These are phyloP conservation scores for Oemleria cerasiformis DNA, from an alignment of 306 rosid genomes.

Conservation along the genomic window DNA sequence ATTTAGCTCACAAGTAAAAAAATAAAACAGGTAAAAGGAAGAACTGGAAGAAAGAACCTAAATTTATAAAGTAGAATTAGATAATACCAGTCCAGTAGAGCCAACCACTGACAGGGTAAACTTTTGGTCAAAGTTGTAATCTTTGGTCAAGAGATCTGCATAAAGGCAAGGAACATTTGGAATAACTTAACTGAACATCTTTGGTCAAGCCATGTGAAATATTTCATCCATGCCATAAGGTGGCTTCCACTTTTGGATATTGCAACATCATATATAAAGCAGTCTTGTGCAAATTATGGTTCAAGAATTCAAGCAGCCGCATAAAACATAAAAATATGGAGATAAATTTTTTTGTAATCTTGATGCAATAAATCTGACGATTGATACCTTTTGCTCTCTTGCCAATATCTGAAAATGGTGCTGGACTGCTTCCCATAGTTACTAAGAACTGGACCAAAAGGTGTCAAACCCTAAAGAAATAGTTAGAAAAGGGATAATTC, in stretches of 20 bases:
- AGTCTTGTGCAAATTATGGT: neutral
- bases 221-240: neutral
- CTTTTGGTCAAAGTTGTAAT: slow-evolving; percentile 83
- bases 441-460: slow-evolving; percentile 20
- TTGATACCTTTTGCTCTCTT: slow-evolving; percentile 76
- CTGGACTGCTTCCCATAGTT: slow-evolving; percentile 77
- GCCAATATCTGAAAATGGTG: slow-evolving; percentile 85
- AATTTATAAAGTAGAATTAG: slow-evolving; percentile 15
- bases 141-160: slow-evolving; percentile 86
- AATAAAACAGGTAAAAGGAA: slow-evolving; percentile 7
- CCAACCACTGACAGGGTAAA: slow-evolving; percentile 63
- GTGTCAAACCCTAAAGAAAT: slow-evolving; percentile 26
- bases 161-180: neutral
- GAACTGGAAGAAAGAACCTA: slow-evolving; percentile 1
- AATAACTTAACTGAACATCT: neutral
- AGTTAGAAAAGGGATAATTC: neutral
- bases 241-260: neutral
- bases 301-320: neutral
- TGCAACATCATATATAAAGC: neutral
- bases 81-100: slow-evolving; percentile 72
- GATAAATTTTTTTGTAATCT: neutral
- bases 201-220: neutral
- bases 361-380: neutral
- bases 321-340: neutral
- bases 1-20: slow-evolving; percentile 11